Evolutionary conservation across 2,329 filamentous ascomycete genomes (phyloP), one percentile per base, ranked within the genome.

Genomic region (Stagonosporopsis rhizophila): DNA sequence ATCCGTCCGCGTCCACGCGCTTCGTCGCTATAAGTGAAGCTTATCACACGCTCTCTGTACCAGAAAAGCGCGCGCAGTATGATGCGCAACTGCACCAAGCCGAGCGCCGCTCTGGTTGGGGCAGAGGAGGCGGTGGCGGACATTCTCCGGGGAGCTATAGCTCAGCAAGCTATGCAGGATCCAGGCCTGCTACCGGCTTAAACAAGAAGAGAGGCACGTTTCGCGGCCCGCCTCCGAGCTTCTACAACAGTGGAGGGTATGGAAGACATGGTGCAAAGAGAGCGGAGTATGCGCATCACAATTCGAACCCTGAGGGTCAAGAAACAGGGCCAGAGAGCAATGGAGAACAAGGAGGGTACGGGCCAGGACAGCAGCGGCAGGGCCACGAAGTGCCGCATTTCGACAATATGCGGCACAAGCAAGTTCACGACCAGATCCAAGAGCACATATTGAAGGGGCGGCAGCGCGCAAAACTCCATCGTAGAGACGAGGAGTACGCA

Each of bases 21-120:
- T 99, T 96, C 82, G 87, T 92, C 75, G 84, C 86, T 66, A 89
- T 97, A 73, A 89, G 87, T 72, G 89, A 95, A 73, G 92, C 93
- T 65, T 97, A 96, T 81, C 82, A 86, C 55, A 77, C 90, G 40
- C 89, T 97, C 56, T 86, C 87, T 56, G 85, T 89, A 63, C 81
- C 89, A 17, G 82, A 87, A 19, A 92, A 92, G 72, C 91, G 93
- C 69, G 83, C 87, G 59, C 79, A 82, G 67, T 98, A 98, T 81
- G 95, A 99, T 79, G 87, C 87, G 57, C 85, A 91, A 66, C 77
- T 87, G 59, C 75, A 85, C 27, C 79, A 67, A 14, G 49, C 62
- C 20, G 49, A 62, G 23, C 42, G 60, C 6, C 52, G 58, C 14
- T 58, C 76, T 49, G 73, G 78, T 4, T 65, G 61, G 62, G 68